Evolutionary conservation across 805 yeast genomes (phyloP).

Genomic region (Zygotorulaspora chibaensis): DNA sequence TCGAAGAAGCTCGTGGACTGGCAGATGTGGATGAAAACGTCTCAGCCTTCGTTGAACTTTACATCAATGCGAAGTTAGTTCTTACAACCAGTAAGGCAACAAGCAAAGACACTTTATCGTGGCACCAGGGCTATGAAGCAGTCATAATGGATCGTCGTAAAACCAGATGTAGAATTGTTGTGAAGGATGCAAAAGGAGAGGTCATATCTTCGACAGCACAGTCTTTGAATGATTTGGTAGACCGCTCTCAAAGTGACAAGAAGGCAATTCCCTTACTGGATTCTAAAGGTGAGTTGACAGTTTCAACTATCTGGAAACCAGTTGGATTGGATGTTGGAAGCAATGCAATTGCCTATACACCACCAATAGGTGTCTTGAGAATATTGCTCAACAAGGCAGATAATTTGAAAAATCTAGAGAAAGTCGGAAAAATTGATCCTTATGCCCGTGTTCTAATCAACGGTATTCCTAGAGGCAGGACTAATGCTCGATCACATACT

Average conservation of each 20-base stretch:
- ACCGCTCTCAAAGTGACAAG: conserved; percentile 71
- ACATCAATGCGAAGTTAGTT: conserved; percentile 56
- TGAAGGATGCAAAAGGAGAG: conserved; percentile 59
- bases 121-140: conserved; percentile 59
- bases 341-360: conserved; percentile 78
- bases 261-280: conserved; percentile 69
- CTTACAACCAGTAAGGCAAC: conserved; percentile 47
- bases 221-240: conserved; percentile 60
- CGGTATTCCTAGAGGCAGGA: conserved; percentile 72
- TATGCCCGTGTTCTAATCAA: conserved; percentile 76
- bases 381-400: conserved; percentile 65
- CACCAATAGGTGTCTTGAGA: conserved; percentile 90
- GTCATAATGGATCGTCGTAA: conserved; percentile 69
- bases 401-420: conserved; percentile 78
- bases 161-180: conserved; percentile 59
- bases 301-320: conserved; percentile 80
- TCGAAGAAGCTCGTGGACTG: conserved; percentile 42
- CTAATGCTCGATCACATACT: conserved; percentile 60
- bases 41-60: conserved; percentile 67
- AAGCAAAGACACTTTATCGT: conserved; percentile 59
- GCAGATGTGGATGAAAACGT: conserved; percentile 45
- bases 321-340: conserved; percentile 64
- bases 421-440: conserved; percentile 89
- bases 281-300: conserved; percentile 67
- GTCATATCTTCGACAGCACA: conserved; percentile 57